Evolutionary conservation across 345 rosid species (phyloP).

Genomic region (Sapria himalayana): DNA sequence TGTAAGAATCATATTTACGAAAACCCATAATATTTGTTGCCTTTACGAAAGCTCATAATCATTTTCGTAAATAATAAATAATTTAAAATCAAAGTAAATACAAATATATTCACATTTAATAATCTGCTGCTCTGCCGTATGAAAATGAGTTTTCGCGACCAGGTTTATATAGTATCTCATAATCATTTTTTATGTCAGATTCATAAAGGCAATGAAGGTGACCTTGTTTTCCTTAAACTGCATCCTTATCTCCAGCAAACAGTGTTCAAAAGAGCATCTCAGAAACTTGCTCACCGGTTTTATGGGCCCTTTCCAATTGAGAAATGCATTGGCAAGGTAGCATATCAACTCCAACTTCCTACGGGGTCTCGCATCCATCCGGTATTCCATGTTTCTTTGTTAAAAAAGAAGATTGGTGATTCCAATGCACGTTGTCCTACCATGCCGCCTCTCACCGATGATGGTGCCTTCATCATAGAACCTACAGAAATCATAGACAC

Average conservation of each 20-base stretch:
- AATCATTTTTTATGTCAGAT: too few species aligned
- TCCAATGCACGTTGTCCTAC: background rate
- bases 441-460: background rate
- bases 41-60: too few species aligned
- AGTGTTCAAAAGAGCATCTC: constrained; percentile 2
- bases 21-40: too few species aligned
- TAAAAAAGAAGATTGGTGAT: background rate
- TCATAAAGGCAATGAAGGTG: background rate
- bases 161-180: too few species aligned
- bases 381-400: background rate
- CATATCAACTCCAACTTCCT: background rate
- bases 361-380: background rate
- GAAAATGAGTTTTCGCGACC: too few species aligned
- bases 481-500: background rate
- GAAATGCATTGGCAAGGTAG: too few species aligned
- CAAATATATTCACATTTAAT: too few species aligned
- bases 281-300: background rate
- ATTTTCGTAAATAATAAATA: too few species aligned
- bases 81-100: too few species aligned
- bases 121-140: too few species aligned
- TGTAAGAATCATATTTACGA: too few species aligned
- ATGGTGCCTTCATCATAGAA: background rate
- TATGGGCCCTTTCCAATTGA: background rate
- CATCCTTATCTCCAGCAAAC: too few species aligned
- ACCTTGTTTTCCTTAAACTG: background rate